phyloP scores from a whole-genome alignment of 176 grass and related monocot genomes.

The Musa schizocarpa region DNA sequence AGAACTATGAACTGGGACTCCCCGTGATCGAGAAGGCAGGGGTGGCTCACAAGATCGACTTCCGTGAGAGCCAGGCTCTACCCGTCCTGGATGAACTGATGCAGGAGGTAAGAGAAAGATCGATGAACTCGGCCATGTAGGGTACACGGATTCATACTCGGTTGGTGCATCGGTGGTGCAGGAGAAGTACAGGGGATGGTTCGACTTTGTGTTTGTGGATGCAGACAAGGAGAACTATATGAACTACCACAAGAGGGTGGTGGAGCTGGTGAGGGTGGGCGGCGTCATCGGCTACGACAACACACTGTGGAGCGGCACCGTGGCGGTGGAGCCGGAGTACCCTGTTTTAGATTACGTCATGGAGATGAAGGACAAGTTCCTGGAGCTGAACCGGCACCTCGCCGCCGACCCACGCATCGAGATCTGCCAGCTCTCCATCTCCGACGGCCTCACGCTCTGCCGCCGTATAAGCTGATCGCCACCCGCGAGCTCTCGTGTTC shows the following conservation, averaged over 20 bases:
- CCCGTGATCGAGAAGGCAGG: conserved; percentile 65
- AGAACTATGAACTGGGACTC: conserved; percentile 34
- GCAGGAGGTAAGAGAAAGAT: conserved; percentile 29
- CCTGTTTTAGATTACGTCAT: conserved; percentile 5
- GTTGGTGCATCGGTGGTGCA: neutral
- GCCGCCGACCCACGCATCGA: conserved; percentile 35
- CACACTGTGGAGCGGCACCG: conserved; percentile 53
- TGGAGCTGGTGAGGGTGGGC: conserved; percentile 47
- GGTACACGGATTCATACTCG: neutral
- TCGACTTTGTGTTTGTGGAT: conserved; percentile 69
- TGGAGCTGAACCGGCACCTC: conserved; percentile 43
- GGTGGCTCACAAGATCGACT: conserved; percentile 63
- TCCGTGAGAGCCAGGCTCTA: conserved; percentile 33
- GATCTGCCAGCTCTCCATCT: conserved; percentile 43
- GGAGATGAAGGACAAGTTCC: neutral
- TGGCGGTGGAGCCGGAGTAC: conserved; percentile 27
- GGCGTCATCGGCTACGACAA: conserved; percentile 71
- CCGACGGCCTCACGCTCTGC: conserved; percentile 56
- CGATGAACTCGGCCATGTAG: neutral
- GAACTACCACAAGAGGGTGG: conserved; percentile 45
- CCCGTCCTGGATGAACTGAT: conserved; percentile 38
- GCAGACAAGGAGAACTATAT: conserved; percentile 51
- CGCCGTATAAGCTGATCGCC: conserved; percentile 28
- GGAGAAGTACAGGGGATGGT: conserved; percentile 28
- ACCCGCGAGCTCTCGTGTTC: no score